phyloP scores from a whole-genome alignment of 2,329 filamentous ascomycete genomes.

The Coniochaeta sp. region DNA sequence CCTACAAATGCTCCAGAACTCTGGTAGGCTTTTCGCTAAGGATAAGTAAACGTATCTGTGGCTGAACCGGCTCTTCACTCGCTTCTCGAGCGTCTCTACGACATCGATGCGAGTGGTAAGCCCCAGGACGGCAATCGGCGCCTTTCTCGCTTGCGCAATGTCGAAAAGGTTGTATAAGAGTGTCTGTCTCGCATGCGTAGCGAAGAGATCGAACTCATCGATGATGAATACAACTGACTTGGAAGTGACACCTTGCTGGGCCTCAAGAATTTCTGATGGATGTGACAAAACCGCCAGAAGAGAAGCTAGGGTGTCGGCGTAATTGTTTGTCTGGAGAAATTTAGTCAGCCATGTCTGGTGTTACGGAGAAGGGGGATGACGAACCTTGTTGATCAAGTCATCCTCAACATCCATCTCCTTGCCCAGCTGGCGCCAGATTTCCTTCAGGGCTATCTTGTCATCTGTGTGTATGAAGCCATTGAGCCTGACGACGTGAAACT shows the following conservation, averaged over 20 bases:
- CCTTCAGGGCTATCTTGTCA: conserved; percentile 85
- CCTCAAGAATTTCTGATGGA: conserved; percentile 68
- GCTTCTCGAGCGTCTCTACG: conserved; percentile 88
- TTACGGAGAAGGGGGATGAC: neutral
- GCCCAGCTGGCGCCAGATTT: conserved; percentile 95
- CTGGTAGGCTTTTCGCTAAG: conserved; percentile 62
- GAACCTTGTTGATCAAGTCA: conserved; percentile 54
- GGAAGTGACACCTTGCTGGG: conserved; percentile 57
- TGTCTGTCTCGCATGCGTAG: conserved; percentile 88
- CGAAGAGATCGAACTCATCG: conserved; percentile 95
- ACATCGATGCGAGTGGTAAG: conserved; percentile 88
- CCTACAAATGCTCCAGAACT: conserved; percentile 75
- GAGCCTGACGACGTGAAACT: conserved; percentile 82
- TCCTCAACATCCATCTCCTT: conserved; percentile 90
- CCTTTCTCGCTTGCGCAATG: conserved; percentile 91
- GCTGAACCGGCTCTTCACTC: conserved; percentile 96
- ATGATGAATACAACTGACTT: conserved; percentile 90
- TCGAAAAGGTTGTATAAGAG: conserved; percentile 98
- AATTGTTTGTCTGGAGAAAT: conserved; percentile 56
- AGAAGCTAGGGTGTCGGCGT: conserved; percentile 89
- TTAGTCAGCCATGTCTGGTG: neutral
- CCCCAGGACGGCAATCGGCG: conserved; percentile 89
- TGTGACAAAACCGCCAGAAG: conserved; percentile 86
- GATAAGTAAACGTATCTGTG: conserved; percentile 88
- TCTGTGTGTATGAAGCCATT: conserved; percentile 96